phyloP scores from a whole-genome alignment of 2,329 filamentous ascomycete species.

The Fusarium brachygibbosum region DNA sequence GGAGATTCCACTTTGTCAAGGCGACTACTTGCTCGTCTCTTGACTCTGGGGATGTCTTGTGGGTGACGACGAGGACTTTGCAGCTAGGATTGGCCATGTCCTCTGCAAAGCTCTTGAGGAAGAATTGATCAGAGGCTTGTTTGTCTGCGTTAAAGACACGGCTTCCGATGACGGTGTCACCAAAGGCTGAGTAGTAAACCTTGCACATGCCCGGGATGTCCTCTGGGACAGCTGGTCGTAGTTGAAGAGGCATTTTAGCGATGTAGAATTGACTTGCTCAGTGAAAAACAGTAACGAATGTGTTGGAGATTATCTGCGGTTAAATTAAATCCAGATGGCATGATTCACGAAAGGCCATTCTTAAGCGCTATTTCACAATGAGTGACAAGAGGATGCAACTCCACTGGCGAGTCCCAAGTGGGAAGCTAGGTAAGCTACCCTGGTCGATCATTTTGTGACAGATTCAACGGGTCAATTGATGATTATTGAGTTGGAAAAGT shows the following conservation, averaged over 20 bases:
- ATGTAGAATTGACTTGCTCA: background rate
- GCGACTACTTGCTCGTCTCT: slow-evolving; percentile 54
- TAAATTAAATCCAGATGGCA: slow-evolving; percentile 2
- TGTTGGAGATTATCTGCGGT: background rate
- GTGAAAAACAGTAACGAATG: background rate
- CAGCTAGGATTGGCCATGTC: slow-evolving; percentile 57
- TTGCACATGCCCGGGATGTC: slow-evolving; percentile 59
- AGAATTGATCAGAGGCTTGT: slow-evolving; percentile 51
- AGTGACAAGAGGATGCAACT: slow-evolving; percentile 4
- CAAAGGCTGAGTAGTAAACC: slow-evolving; percentile 63
- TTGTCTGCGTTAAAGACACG: slow-evolving; percentile 55
- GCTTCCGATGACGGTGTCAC: slow-evolving; percentile 53
- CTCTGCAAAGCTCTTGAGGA: slow-evolving; percentile 52
- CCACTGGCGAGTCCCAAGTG: slow-evolving; percentile 27
- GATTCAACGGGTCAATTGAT: background rate
- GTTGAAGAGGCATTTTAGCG: slow-evolving; percentile 42
- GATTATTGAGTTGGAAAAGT: background rate
- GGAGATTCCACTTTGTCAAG: slow-evolving; percentile 63
- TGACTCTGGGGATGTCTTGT: slow-evolving; percentile 47
- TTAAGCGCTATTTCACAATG: slow-evolving; percentile 9
- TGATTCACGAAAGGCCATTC: background rate
- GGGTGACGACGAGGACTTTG: slow-evolving; percentile 57
- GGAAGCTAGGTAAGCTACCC: slow-evolving; percentile 14
- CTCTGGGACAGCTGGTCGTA: slow-evolving; percentile 57
- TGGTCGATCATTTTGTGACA: slow-evolving; percentile 11